phyloP scores from a whole-genome alignment of 495 filamentous ascomycete species.

The Letharia columbiana region DNA sequence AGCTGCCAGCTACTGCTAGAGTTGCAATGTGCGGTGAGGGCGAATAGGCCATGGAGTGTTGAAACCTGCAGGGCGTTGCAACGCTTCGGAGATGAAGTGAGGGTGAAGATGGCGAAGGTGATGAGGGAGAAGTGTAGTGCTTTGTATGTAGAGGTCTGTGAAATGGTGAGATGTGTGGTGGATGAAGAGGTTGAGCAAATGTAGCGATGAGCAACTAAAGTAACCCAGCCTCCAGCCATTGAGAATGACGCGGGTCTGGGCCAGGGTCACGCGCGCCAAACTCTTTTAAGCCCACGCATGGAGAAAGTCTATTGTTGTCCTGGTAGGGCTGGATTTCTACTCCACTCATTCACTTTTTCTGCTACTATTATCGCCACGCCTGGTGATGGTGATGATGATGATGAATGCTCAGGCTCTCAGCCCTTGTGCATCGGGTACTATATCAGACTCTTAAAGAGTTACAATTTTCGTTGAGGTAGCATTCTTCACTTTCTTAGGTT shows the following conservation, averaged over 20 bases:
- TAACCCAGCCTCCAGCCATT: background rate
- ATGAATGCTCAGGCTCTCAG: too few species aligned
- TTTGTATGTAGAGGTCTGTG: background rate
- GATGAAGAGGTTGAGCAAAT: background rate
- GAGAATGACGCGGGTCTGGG: background rate
- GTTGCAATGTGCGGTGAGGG: constrained; percentile 21
- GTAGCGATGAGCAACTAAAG: background rate
- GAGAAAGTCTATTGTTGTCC: background rate
- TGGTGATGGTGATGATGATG: too few species aligned
- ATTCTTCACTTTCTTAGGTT: too few species aligned
- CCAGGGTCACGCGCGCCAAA: background rate
- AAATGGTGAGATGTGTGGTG: background rate
- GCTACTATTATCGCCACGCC: too few species aligned
- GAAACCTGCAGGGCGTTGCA: background rate
- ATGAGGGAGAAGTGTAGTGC: background rate
- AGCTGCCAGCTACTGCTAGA: constrained; percentile 9
- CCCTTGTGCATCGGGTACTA: too few species aligned
- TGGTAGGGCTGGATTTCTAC: too few species aligned
- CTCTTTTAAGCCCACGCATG: background rate
- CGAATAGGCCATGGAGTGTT: constrained; percentile 24
- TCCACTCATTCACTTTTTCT: too few species aligned
- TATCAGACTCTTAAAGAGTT: too few species aligned
- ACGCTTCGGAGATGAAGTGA: background rate
- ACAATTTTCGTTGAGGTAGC: too few species aligned
- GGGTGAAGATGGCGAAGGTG: background rate